Evolutionary conservation across 352 stramenopile genomes (phyloP).

Genomic region (Globisporangium parvum): DNA sequence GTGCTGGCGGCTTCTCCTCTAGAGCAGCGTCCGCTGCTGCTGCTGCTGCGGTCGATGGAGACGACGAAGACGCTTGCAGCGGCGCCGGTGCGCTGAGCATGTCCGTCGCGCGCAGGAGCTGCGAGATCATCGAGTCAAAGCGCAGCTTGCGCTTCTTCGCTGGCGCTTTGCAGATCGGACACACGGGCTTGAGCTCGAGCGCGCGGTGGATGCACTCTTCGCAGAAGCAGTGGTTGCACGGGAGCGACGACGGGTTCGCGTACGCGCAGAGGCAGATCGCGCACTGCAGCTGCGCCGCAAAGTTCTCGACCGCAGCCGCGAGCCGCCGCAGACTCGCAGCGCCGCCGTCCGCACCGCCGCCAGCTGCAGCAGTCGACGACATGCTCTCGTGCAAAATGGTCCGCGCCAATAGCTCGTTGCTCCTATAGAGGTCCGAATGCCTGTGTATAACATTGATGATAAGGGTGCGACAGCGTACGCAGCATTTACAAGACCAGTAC

Average conservation of each 20-base stretch:
- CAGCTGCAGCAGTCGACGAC: background rate
- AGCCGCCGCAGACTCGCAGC: constrained; percentile 40
- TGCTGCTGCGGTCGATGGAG: too few species aligned
- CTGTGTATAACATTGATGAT: background rate
- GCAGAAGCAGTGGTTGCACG: constrained; percentile 87
- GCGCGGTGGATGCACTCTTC: constrained; percentile 83
- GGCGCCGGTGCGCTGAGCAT: constrained; percentile 27
- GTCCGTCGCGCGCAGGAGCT: constrained; percentile 54
- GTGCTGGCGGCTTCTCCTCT: background rate
- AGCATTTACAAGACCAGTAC: background rate
- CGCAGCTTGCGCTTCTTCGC: constrained; percentile 74
- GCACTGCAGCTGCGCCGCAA: constrained; percentile 73
- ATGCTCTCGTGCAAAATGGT: background rate
- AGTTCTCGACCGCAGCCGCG: constrained; percentile 48
- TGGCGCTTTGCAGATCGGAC: constrained; percentile 80
- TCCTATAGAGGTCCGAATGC: too few species aligned
- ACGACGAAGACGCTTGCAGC: background rate
- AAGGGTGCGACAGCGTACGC: background rate
- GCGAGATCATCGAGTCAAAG: constrained; percentile 70
- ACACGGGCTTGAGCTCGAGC: constrained; percentile 70
- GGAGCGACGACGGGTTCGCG: constrained; percentile 58
- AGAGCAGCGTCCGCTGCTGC: background rate
- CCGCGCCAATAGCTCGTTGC: background rate
- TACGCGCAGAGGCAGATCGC: constrained; percentile 81
- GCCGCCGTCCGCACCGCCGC: background rate